phyloP scores from a whole-genome alignment of 805 yeast species.

The Candida insectorum region DNA sequence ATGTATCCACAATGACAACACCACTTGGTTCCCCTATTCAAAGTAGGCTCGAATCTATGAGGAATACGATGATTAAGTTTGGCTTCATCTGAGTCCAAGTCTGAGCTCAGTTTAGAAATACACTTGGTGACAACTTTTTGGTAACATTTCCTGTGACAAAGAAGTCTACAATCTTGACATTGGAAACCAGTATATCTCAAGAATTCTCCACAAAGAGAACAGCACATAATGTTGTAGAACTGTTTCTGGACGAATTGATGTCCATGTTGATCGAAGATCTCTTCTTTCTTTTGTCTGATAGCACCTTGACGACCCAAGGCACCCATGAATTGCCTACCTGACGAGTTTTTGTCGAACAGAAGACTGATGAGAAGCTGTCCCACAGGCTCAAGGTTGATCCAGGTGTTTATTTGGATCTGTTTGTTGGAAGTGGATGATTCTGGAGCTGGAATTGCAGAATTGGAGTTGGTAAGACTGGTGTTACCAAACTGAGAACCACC shows the following conservation, averaged over 20 bases:
- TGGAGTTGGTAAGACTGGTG: too few relatives aligned
- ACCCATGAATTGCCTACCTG: constrained; percentile 38
- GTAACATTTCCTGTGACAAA: constrained; percentile 80
- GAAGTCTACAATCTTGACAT: constrained; percentile 79
- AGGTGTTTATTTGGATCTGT: constrained; percentile 56
- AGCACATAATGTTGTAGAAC: constrained; percentile 93
- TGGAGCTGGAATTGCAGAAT: neutral
- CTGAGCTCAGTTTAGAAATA: constrained; percentile 72
- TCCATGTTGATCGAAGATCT: constrained; percentile 91
- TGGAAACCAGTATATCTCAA: constrained; percentile 82
- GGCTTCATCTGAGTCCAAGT: constrained; percentile 63
- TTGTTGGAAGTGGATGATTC: constrained; percentile 6
- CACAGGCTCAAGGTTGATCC: constrained; percentile 92
- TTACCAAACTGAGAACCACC: neutral
- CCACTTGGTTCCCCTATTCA: constrained; percentile 97
- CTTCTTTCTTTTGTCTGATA: constrained; percentile 87
- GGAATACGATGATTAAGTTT: constrained; percentile 95
- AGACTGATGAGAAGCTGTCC: constrained; percentile 82
- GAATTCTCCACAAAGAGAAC: constrained; percentile 97
- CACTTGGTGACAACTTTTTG: constrained; percentile 80
- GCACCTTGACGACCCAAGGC: constrained; percentile 90
- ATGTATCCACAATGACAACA: constrained; percentile 99
- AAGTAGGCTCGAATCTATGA: constrained; percentile 88
- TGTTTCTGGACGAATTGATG: constrained; percentile 96
- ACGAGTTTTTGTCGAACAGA: constrained; percentile 67